Base-by-base conservation (phyloP, 2,329 filamentous ascomycete genomes). In the Trichoderma sp. region DNA sequence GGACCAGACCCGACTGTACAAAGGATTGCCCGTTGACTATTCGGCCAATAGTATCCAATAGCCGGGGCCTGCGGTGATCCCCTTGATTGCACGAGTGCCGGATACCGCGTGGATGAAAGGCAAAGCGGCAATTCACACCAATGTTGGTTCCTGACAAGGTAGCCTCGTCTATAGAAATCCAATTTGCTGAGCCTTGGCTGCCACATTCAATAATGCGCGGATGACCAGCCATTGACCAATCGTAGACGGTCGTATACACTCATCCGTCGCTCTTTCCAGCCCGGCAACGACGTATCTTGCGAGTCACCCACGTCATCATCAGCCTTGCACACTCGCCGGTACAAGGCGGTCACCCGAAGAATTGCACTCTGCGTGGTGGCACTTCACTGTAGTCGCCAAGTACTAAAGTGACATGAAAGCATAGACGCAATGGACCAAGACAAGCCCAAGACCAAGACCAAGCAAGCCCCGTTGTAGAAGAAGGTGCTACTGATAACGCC, bases 401-500 rank as follows among this genome's bases (percentile, higher is more conserved):
- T 66, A 63, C 45, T 53, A n/a, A 53, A 53, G n/a, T 11, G 35
- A 38, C 35, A 38, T 38, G 4, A 53, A 53, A 53, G 45, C 45
- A 53, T 53, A 21, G 45, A 53, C 45, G n/a, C 50, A 56, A 56
- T 56, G 50, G n/a, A 14, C 21, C 35, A 38, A 38, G 35, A 38
- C 35, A 38, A 38, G 35, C 16, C 35, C 35, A 38, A 38, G 35
- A 38, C 35, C 35, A 56, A 56, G 21, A 24, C n/a, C 50, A 56
- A 24, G 60, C 60, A 63, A 35, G 60, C 33, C 18, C 38, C 45
- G 14, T 60, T 59, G 29, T 33, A 29, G 62, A 27, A 45, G 72
- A 68, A 68, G 64, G 72, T 68, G 63, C 72, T 60, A 38, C 50
- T 66, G 64, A 74, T 68, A 74, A 74, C 72, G 64, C 64, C 62